Conservation (phyloP, 2,329 filamentous ascomycete genomes). For the Aspergillus sp. region DNA sequence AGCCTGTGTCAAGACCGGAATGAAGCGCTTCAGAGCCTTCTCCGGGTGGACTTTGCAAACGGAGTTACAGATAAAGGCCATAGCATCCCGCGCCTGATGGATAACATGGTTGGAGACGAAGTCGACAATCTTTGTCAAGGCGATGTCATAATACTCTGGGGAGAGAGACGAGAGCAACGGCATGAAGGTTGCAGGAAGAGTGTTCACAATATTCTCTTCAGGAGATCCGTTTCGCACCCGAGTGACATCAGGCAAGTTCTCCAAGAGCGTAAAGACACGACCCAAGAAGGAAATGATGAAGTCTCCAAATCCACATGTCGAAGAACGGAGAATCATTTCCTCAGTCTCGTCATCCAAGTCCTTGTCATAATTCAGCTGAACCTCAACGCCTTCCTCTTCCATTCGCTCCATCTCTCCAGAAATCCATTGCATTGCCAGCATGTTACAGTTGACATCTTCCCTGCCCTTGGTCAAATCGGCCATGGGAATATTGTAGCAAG, state of each 20-base stretch:
- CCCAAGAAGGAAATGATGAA: conserved; percentile 88
- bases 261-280: conserved; percentile 89
- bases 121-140: conserved; percentile 82
- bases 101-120: conserved; percentile 94
- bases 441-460: conserved; percentile 65
- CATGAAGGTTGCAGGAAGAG: conserved; percentile 82
- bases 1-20: conserved; percentile 83
- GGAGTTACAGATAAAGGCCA: conserved; percentile 97
- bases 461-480: conserved; percentile 69
- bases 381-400: conserved; percentile 78
- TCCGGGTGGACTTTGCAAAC: conserved; percentile 93
- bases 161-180: conserved; percentile 88
- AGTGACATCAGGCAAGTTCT: conserved; percentile 89
- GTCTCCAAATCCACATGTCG: conserved; percentile 88
- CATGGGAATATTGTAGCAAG: conserved; percentile 94
- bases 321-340: conserved; percentile 81
- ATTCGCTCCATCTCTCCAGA: conserved; percentile 90
- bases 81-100: conserved; percentile 92
- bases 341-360: conserved; percentile 84
- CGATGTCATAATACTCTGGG: conserved; percentile 87
- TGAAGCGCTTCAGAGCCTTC: conserved; percentile 83
- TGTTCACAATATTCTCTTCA: conserved; percentile 96
- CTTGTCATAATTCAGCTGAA: conserved; percentile 78
- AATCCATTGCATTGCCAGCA: conserved; percentile 86
- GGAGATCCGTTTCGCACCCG: conserved; percentile 85